A percentile compares a stretch with the other conserved stretches of the same genome.
These are phyloP conservation scores for Zymoseptoria crescenta DNA, from an alignment of 2,329 filamentous ascomycete genomes.

Conservation along the genomic window DNA sequence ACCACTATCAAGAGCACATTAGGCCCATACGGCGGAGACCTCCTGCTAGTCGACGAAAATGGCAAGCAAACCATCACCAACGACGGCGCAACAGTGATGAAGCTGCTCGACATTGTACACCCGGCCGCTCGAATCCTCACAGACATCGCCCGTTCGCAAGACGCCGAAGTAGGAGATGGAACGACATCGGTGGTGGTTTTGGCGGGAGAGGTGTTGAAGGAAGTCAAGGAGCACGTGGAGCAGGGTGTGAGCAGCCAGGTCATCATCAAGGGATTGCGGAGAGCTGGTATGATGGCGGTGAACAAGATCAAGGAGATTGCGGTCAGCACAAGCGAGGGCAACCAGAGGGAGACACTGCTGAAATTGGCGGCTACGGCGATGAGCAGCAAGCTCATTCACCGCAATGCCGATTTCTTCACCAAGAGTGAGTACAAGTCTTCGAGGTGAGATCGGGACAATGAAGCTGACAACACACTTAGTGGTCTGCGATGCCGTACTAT, in stretches of 20 bases:
- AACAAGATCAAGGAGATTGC: constrained; percentile 99
- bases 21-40: constrained; percentile 91
- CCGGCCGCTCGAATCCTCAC: constrained; percentile 94
- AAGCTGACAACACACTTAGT: constrained; percentile 46
- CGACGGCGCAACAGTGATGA: constrained; percentile 98
- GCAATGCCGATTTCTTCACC: constrained; percentile 94
- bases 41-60: constrained; percentile 92
- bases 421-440: constrained; percentile 58
- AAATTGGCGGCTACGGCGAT: constrained; percentile 94
- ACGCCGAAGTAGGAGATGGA: constrained; percentile 96
- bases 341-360: constrained; percentile 75
- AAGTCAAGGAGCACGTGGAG: constrained; percentile 92
- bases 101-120: constrained; percentile 98
- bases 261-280: constrained; percentile 91
- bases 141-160: constrained; percentile 97
- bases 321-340: constrained; percentile 71
- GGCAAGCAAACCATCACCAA: constrained; percentile 97
- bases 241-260: constrained; percentile 95
- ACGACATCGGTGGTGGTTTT: constrained; percentile 96
- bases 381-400: constrained; percentile 98
- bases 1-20: constrained; percentile 91
- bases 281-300: constrained; percentile 80
- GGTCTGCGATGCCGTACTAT: constrained; percentile 94
- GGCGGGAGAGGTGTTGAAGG: constrained; percentile 95
- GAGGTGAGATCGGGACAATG: constrained; percentile 22